Percentiles rank a stretch among this genome's conserved stretches.
These are phyloP conservation scores for Ogataea trehalophila DNA, from an alignment of 805 yeast genomes.

Conservation along the genomic window DNA sequence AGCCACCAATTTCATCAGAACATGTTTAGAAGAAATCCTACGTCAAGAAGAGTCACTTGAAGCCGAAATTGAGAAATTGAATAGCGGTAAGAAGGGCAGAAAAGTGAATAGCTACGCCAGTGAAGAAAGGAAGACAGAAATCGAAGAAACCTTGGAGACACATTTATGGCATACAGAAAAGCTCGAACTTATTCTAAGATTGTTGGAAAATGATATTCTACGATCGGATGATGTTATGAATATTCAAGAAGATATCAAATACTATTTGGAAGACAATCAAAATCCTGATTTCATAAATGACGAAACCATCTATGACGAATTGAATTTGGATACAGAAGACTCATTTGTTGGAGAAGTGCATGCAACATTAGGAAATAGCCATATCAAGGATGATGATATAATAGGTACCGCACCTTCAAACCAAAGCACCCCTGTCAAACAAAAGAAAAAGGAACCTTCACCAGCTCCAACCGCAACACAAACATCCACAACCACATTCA, in stretches of 20 bases:
- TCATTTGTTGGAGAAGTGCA: slow-evolving; percentile 28
- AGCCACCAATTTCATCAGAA: slow-evolving; percentile 63
- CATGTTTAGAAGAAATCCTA: slow-evolving; percentile 70
- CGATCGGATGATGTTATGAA: slow-evolving; percentile 71
- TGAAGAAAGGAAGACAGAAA: slow-evolving; percentile 47
- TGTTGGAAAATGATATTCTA: slow-evolving; percentile 73
- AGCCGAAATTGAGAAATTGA: slow-evolving; percentile 57
- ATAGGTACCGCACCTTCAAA: slow-evolving; percentile 7
- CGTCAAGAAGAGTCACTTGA: slow-evolving; percentile 77
- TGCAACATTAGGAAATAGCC: slow-evolving; percentile 9
- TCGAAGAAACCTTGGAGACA: slow-evolving; percentile 64
- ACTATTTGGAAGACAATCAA: slow-evolving; percentile 90
- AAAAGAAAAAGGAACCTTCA: slow-evolving; percentile 12
- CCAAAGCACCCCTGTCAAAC: slow-evolving; percentile 10
- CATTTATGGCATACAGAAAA: slow-evolving; percentile 75
- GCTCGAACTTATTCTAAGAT: slow-evolving; percentile 70
- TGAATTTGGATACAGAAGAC: slow-evolving; percentile 56
- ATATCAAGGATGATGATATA: slow-evolving; percentile 15
- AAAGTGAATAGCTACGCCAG: slow-evolving; percentile 32
- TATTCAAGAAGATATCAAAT: slow-evolving; percentile 84
- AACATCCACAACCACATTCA: background rate
- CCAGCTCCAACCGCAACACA: slow-evolving; percentile 8
- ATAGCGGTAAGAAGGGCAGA: slow-evolving; percentile 49
- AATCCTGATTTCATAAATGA: slow-evolving; percentile 93
- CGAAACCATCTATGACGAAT: slow-evolving; percentile 86